Evolutionary conservation across 73 alveolate genomes (phyloP), one percentile per base, ranked within the genome.

Genomic region (Blepharisma japonicum): DNA sequence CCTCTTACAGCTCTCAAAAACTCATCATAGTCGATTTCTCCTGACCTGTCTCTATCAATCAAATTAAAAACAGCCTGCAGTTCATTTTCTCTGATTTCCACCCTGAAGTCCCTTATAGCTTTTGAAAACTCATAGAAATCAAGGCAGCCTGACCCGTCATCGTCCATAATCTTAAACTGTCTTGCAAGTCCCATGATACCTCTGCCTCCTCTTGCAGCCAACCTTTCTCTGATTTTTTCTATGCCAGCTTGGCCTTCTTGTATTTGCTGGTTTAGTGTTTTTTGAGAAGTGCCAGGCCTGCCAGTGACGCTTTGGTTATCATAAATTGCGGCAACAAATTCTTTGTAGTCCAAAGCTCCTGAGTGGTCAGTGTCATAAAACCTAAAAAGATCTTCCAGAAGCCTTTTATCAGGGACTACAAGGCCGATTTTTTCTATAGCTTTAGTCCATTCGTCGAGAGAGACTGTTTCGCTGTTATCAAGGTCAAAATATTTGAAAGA

Each of bases 401-500:
- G 47, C 23, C 18, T 39, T 14, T n/a, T n/a, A 48, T n/a, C 39
- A 8, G 74, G 74, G 47, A 61, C 18, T 8, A 61, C 74, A 32
- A 93, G 87, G 61, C 98, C 98, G 68, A 93, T 93, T 90, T 93
- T 93, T 80, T 86, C 94, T 56, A 93, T 82, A 38, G 96, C 94
- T 76, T 93, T 93, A 71, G 83, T 79, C 81, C 92, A 93, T 71
- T 87, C 96, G 21, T 89, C 92, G 8, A 84, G 82, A 81, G 85
- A 94, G 56, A 87, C 88, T 45, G 88, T 72, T 25, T 95, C 98
- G 68, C 87, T 83, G 81, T 88, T 86, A 77, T 93, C 91, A 61
- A 94, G 85, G 80, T 94, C 98, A 82, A 92, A 94, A 89, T 94
- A 94, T 87, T 94, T 94, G 90, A 94, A 94, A 25, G 97, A 81